Base-by-base conservation (phyloP, 306 rosid species). In the Sesbania bispinosa region DNA sequence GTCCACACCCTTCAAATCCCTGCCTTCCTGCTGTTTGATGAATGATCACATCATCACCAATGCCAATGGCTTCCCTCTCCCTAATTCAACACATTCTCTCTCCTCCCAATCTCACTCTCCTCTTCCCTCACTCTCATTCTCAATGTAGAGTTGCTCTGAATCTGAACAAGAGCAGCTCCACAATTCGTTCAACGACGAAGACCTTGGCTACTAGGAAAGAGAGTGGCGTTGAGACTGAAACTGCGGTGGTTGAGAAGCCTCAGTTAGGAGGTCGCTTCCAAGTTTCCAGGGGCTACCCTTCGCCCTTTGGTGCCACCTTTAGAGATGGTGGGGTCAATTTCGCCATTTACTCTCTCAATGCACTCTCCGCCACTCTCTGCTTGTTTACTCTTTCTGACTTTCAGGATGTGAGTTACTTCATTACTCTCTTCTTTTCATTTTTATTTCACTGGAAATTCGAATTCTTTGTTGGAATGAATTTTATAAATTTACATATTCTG, bases 281-380 rank as follows among this genome's bases (percentile, higher is more conserved):
- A 29, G 79, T 83, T 45, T 87, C 76, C 9, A 55, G 29, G 5
- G 98, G 96, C 10, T 62, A 15, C 78, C 89, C 95, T 29, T 15
- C 71, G 14, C 91, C 95, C 2, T 81, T 90, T 21, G 97, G 97
- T 23, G 91, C 97, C 69, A 81, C 93, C 7, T 57, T 42, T 21
- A 77, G 76, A n/a, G 92, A 87, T 15, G 84, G 79, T 2, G 93
- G 96, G 16, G 83, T 94, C 67, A 91, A 94, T 81, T 94, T 91
- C 73, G 87, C 95, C 41, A 83, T 91, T 51, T 86, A 62, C 55
- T 86, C 96, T 10, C 84, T 73, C 63, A 87, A 89, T 81, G 87
- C 88, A 16, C 67, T 54, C 38, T 87, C 94, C 1, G 88, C 89
- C 13, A 79, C 93, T 50, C 97, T 94, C 71, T 91, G 97, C 53